A percentile compares a stretch with the other conserved stretches of the same genome.
Evolutionary conservation across 1,284 basidiomycete species (phyloP).

Genomic region (Mycena sp.): DNA sequence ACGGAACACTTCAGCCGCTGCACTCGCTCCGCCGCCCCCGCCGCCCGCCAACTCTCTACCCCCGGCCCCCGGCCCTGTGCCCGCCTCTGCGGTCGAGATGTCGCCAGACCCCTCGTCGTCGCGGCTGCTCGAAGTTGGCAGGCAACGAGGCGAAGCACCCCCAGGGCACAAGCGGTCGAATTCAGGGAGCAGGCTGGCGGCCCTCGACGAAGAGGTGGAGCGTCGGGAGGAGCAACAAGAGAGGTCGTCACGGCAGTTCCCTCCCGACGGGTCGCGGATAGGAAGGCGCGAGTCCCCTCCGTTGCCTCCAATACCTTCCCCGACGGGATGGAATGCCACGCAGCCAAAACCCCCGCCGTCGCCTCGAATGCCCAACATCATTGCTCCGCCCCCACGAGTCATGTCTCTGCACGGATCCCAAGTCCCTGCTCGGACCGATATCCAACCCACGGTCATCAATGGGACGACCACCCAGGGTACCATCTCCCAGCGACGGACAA

Average conservation of each 20-base stretch:
- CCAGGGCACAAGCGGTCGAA: constrained; percentile 63
- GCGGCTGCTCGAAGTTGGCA: constrained; percentile 45
- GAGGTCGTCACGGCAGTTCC: constrained; percentile 35
- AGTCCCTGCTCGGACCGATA: constrained; percentile 54
- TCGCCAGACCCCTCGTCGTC: constrained; percentile 34
- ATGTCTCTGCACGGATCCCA: constrained; percentile 51
- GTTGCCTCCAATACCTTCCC: constrained; percentile 71
- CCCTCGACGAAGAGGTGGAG: constrained; percentile 74
- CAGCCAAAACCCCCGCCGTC: constrained; percentile 51
- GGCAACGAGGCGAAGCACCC: constrained; percentile 54
- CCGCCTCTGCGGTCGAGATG: not conserved
- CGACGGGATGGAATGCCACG: constrained; percentile 41
- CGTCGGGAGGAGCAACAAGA: constrained; percentile 41
- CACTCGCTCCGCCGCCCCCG: constrained; percentile 71
- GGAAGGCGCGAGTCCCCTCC: constrained; percentile 62
- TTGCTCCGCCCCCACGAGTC: constrained; percentile 61
- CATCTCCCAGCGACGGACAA: constrained; percentile 73
- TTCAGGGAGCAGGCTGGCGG: constrained; percentile 64
- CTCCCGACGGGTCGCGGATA: constrained; percentile 4
- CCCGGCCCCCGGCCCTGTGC: constrained; percentile 55
- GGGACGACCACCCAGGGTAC: constrained; percentile 68
- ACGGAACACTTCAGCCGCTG: constrained; percentile 47
- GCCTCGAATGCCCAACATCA: constrained; percentile 50
- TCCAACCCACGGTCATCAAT: constrained; percentile 59
- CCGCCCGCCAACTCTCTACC: constrained; percentile 72